Evolutionary conservation across 2,329 filamentous ascomycete genomes (phyloP), one percentile per base, ranked within the genome.

Genomic region (Colletotrichum falcatum): DNA sequence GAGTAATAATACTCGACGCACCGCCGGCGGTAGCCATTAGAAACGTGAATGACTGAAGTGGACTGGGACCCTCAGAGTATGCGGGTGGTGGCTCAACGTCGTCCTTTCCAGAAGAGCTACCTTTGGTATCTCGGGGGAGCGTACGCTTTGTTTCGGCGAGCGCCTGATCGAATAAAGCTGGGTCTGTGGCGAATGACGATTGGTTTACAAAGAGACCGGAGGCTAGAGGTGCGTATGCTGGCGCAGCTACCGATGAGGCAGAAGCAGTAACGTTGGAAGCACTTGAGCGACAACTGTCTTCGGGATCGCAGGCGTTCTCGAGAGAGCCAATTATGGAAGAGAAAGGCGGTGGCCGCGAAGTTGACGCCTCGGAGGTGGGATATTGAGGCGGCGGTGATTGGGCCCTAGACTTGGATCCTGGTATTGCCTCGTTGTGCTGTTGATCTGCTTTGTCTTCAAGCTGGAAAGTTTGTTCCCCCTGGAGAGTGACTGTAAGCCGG

Each of bases 11-110:
- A 89, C 96, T 98, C 85, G 95, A 92, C 77, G 95, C 93, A 85
- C 95, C 95, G 87, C 95, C 95, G 83, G 95, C 95, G 81, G 94
- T 93, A 83, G 96, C 95, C 96, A 99, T 99, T 81, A 97, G 90
- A 89, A 97, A 99, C 77, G 92, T 91, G 79, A 99, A 99, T 68
- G 94, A 94, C 72, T 92, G 89, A 80, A 99, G 90, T 73, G 96
- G 96, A 85, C 94, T 98, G 72, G 91, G 92, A 77, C 95, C 95
- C 89, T 98, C 95, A 75, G 93, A 94, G 82, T 99, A 99, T 67
- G 96, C 95, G 69, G 96, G 96, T 72, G 96, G 96, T 70, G 95
- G 95, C 84, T 98, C 96, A 82, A 90, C 89, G 83, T 98, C 95
- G 79, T 88, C 89, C 80, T 96, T 96, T 76, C 89, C 90, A 70